Conservation (phyloP, 805 yeast genomes). For the Allodekkera sacchari region DNA sequence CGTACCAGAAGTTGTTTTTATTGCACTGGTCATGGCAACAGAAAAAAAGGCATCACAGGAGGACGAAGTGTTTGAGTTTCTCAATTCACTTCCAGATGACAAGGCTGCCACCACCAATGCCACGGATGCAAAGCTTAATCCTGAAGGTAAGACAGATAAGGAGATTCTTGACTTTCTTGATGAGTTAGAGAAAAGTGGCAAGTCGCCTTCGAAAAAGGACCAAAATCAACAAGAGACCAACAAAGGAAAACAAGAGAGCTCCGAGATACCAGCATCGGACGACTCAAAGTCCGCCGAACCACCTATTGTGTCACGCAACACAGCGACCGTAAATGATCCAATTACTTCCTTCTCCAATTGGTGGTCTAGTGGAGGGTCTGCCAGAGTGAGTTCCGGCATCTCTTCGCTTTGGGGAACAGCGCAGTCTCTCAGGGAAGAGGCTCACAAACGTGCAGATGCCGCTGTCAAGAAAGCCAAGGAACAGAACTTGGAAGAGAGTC, state of each 20-base stretch:
- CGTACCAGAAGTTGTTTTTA: slow-evolving; percentile 56
- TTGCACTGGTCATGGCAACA: slow-evolving; percentile 3
- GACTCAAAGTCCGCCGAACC: slow-evolving; percentile 5
- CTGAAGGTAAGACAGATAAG: slow-evolving; percentile 34
- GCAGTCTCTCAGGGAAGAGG: slow-evolving; percentile 29
- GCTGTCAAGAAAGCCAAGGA: slow-evolving; percentile 43
- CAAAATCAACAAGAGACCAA: not conserved
- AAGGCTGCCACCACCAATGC: slow-evolving; percentile 10
- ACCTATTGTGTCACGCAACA: slow-evolving; percentile 3
- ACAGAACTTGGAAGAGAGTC: slow-evolving; percentile 22
- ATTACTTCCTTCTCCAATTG: slow-evolving; percentile 58
- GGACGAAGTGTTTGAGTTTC: slow-evolving; percentile 71
- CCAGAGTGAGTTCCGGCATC: slow-evolving; percentile 52
- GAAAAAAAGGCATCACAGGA: slow-evolving; percentile 35
- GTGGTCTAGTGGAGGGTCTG: slow-evolving; percentile 69
- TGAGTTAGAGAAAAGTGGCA: slow-evolving; percentile 46
- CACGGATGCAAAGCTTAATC: slow-evolving; percentile 1
- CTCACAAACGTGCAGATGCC: slow-evolving; percentile 38
- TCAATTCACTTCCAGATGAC: slow-evolving; percentile 60
- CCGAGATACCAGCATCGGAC: not conserved
- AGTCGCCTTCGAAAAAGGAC: slow-evolving; percentile 1
- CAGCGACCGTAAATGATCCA: slow-evolving; percentile 39
- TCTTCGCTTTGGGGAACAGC: slow-evolving; percentile 65
- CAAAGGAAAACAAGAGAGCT: not conserved
- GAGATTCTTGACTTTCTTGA: slow-evolving; percentile 53